A percentile compares a stretch with the other conserved stretches of the same genome.
phyloP scores from a whole-genome alignment of 768 basidiomycete genomes.

The Leccinellum rugosiceps region DNA sequence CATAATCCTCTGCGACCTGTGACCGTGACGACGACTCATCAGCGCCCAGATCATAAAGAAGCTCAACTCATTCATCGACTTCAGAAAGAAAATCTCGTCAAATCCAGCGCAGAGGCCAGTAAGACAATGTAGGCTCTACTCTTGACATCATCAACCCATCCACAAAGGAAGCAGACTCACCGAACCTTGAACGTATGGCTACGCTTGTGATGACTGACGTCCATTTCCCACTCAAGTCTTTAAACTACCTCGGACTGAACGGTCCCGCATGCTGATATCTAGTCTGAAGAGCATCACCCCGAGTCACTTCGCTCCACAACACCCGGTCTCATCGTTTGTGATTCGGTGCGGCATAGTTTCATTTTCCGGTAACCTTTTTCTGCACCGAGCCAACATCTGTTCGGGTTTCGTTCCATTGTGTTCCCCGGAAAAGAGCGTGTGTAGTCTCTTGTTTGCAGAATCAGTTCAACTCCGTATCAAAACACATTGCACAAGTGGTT shows the following conservation, averaged over 20 bases:
- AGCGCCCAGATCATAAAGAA: background rate
- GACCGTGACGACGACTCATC: background rate
- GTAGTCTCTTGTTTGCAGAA: background rate
- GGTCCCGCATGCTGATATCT: background rate
- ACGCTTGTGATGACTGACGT: background rate
- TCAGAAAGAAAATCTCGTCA: constrained; percentile 9
- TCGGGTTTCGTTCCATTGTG: background rate
- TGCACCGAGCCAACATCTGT: background rate
- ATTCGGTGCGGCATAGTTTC: background rate
- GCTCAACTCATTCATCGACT: background rate
- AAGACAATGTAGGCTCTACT: constrained; percentile 11
- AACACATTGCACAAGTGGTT: background rate
- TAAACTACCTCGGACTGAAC: background rate
- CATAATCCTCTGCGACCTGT: background rate
- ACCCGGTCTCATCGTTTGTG: background rate
- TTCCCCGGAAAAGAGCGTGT: background rate
- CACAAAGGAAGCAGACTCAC: background rate
- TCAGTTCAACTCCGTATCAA: background rate
- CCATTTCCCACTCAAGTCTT: background rate
- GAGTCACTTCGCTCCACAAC: background rate
- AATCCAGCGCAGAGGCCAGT: background rate
- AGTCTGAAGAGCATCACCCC: background rate
- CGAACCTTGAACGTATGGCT: background rate
- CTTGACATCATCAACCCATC: background rate
- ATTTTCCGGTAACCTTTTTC: background rate